phyloP scores from a whole-genome alignment of 164 flowering plant genomes.

The Annona squamosa region DNA sequence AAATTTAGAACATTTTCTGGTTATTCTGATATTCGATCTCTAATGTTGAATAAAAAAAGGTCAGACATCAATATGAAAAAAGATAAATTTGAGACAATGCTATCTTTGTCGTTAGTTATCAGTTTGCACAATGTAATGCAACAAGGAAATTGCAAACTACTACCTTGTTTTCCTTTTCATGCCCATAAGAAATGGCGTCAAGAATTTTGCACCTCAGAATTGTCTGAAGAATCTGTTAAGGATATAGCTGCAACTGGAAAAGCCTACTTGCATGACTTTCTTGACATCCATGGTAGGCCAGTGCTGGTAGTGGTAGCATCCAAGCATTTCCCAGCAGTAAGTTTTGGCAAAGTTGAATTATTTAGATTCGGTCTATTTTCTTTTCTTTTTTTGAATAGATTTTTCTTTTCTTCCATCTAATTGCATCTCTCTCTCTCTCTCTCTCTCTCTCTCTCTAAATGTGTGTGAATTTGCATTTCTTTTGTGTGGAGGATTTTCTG shows the following conservation, averaged over 20 bases:
- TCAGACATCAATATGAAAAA: too few species aligned
- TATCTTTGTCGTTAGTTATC: background rate
- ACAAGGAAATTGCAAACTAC: background rate
- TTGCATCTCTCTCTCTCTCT: too few species aligned
- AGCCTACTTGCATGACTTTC: slow-evolving; percentile 68
- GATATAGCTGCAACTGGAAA: slow-evolving; percentile 58
- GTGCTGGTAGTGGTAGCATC: slow-evolving; percentile 74
- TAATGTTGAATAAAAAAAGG: too few species aligned
- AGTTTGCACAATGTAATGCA: background rate
- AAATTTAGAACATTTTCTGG: too few species aligned
- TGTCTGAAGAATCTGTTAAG: slow-evolving; percentile 59
- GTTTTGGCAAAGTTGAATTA: slow-evolving; percentile 14
- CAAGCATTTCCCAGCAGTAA: slow-evolving; percentile 74
- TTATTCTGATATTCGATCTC: too few species aligned
- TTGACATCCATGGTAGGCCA: slow-evolving; percentile 74
- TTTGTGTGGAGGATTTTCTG: too few species aligned
- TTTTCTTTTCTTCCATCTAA: too few species aligned
- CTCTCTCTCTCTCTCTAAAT: too few species aligned
- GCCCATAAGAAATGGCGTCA: slow-evolving; percentile 71
- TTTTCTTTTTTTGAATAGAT: too few species aligned
- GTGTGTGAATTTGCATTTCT: too few species aligned
- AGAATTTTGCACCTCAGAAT: slow-evolving; percentile 65
- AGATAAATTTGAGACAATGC: background rate
- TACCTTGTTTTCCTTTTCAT: slow-evolving; percentile 9
- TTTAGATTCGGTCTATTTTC: background rate